Evolutionary conservation across 805 yeast species (phyloP).

Genomic region (Yarrowia osloensis): DNA sequence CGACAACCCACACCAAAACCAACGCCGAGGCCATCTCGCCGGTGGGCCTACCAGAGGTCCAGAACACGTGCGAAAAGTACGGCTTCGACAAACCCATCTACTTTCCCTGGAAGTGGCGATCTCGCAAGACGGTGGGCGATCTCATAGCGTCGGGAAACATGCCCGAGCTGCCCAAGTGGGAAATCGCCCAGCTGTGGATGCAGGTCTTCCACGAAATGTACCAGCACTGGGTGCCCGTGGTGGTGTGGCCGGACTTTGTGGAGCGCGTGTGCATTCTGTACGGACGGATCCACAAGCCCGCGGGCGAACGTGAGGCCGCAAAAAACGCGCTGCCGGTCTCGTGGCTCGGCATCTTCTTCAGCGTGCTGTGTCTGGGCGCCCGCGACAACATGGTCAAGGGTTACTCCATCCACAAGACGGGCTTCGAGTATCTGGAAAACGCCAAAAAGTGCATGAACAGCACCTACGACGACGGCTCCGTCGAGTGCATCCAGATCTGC

Average conservation of each 20-base stretch:
- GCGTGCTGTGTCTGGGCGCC: slow-evolving; percentile 38
- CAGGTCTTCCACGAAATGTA: slow-evolving; percentile 34
- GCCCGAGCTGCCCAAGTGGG: slow-evolving; percentile 34
- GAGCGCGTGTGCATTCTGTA: slow-evolving; percentile 33
- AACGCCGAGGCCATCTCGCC: slow-evolving; percentile 17
- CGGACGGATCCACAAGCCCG: slow-evolving; percentile 15
- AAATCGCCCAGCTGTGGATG: slow-evolving; percentile 34
- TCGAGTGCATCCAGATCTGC: slow-evolving; percentile 34
- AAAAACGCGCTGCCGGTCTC: slow-evolving; percentile 29
- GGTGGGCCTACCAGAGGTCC: neutral
- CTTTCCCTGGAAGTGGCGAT: slow-evolving; percentile 31
- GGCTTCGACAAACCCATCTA: slow-evolving; percentile 28
- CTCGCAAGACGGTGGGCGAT: slow-evolving; percentile 10
- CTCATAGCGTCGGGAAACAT: slow-evolving; percentile 2
- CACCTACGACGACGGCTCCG: slow-evolving; percentile 33
- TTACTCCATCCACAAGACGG: slow-evolving; percentile 22
- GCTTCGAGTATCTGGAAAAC: slow-evolving; percentile 24
- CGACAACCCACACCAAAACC: neutral
- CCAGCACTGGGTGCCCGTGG: slow-evolving; percentile 39
- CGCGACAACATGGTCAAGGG: slow-evolving; percentile 35
- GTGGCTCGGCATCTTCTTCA: slow-evolving; percentile 36
- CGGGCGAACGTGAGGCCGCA: neutral
- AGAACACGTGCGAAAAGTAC: neutral
- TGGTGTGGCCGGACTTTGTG: slow-evolving; percentile 38
- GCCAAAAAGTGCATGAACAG: slow-evolving; percentile 32